Percentiles rank a stretch among this genome's conserved stretches.
These are phyloP conservation scores for Phylloporus sp. DNA, from an alignment of 768 basidiomycete species.

Conservation along the genomic window DNA sequence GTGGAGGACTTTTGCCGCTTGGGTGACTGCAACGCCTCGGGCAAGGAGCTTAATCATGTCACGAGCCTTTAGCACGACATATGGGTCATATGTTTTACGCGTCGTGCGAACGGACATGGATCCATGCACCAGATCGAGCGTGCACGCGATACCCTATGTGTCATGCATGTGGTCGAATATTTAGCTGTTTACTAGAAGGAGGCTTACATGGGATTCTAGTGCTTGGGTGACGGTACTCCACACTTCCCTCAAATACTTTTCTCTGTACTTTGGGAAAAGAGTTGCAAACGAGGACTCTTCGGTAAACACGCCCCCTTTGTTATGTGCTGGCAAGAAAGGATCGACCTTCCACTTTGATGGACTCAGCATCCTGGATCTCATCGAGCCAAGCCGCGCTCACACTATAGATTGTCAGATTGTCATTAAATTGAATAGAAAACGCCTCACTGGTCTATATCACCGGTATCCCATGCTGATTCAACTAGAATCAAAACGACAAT, in stretches of 20 bases:
- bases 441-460: constrained; percentile 96
- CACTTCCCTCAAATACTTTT: constrained; percentile 91
- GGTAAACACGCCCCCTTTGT: constrained; percentile 77
- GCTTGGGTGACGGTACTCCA: constrained; percentile 90
- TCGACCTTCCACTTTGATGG: constrained; percentile 80
- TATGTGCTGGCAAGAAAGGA: constrained; percentile 68
- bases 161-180: constrained; percentile 1
- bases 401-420: constrained; percentile 28
- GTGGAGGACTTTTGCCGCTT: constrained; percentile 87
- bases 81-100: constrained; percentile 95
- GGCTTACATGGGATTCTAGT: constrained; percentile 69
- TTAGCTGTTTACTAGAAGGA: constrained; percentile 16
- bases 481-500: constrained; percentile 13
- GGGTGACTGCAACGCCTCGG: constrained; percentile 79
- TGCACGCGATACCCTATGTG: constrained; percentile 81
- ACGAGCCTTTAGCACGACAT: constrained; percentile 91
- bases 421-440: background rate
- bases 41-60: constrained; percentile 95
- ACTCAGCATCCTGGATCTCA: constrained; percentile 11
- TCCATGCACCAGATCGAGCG: constrained; percentile 92
- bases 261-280: constrained; percentile 96
- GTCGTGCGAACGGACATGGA: constrained; percentile 98
- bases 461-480: constrained; percentile 91
- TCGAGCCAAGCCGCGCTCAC: constrained; percentile 33
- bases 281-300: constrained; percentile 99